A percentile compares a stretch with the other conserved stretches of the same genome.
These are phyloP conservation scores for Quercus engelmannii DNA, from an alignment of 306 rosid genomes.

Conservation along the genomic window DNA sequence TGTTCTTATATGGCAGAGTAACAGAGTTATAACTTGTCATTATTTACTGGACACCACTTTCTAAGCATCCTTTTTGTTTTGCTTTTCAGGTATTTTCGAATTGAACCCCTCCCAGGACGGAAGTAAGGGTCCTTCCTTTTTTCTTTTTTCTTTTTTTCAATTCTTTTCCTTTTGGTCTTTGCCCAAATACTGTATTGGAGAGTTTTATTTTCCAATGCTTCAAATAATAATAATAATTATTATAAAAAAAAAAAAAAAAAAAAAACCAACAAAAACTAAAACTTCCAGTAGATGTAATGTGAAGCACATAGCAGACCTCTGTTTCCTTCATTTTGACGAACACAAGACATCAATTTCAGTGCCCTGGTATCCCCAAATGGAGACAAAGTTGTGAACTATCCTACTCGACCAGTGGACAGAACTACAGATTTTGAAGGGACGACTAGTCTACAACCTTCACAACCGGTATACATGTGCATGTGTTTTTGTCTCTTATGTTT, in stretches of 20 bases:
- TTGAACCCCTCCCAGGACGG: conserved; percentile 85
- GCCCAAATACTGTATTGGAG: conserved; percentile 5
- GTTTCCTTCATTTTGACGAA: conserved; percentile 28
- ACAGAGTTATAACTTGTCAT: conserved; percentile 1
- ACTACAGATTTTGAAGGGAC: conserved; percentile 94
- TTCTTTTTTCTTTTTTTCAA: background rate
- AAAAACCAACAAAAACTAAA: background rate
- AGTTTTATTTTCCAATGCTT: conserved; percentile 2
- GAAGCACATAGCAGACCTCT: conserved; percentile 7
- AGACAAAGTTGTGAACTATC: conserved; percentile 82
- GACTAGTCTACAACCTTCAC: conserved; percentile 79
- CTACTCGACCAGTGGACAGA: conserved; percentile 89
- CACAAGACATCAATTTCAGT: conserved; percentile 50
- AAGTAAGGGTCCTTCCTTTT: conserved; percentile 54
- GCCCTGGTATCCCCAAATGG: conserved; percentile 76
- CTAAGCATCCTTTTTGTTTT: conserved; percentile 20
- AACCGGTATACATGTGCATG: conserved; percentile 43
- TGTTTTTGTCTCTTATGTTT: background rate
- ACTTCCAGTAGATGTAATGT: conserved; percentile 14
- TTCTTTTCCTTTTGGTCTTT: conserved; percentile 7
- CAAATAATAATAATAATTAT: background rate
- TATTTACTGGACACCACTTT: conserved; percentile 11
- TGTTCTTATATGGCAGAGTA: background rate
- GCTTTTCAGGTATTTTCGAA: conserved; percentile 76
- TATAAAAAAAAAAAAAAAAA: no score